phyloP scores from a whole-genome alignment of 163 green algal species.

The Volvox carteri region DNA sequence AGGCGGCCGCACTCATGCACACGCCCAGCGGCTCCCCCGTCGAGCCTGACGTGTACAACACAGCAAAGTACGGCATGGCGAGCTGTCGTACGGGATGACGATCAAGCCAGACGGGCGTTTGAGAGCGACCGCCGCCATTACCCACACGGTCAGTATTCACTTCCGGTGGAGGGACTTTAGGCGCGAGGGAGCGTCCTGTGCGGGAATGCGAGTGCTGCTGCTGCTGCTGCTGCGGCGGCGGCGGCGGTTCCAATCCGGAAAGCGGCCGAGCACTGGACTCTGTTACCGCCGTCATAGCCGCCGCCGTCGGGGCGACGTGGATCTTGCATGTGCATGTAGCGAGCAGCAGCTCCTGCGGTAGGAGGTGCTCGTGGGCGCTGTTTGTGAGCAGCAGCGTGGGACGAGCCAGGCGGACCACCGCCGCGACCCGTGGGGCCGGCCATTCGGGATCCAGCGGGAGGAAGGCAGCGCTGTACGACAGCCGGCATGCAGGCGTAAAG shows the following conservation, averaged over 20 bases:
- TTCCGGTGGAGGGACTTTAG: not conserved
- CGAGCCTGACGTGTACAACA: constrained; percentile 47
- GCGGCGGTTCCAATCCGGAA: no score
- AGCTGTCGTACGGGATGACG: not conserved
- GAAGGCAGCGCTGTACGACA: constrained; percentile 60
- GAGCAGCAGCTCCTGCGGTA: not conserved
- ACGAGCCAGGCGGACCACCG: constrained; percentile 64
- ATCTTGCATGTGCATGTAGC: no score
- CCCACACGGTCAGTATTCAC: not conserved
- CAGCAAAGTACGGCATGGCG: constrained; percentile 50
- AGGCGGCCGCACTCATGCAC: constrained; percentile 28
- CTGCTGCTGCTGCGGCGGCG: not conserved
- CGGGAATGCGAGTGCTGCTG: not conserved
- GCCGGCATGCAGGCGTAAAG: not conserved
- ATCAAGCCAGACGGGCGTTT: not conserved
- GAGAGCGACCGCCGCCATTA: not conserved
- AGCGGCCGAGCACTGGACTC: no score
- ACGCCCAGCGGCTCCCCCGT: constrained; percentile 38
- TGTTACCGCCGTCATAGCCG: not conserved
- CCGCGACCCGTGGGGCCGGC: constrained; percentile 7
- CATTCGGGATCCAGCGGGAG: constrained; percentile 68
- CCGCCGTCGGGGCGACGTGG: not conserved
- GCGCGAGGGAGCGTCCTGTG: not conserved
- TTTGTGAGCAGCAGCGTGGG: constrained; percentile 65
- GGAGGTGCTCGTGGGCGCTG: not conserved